Conservation (phyloP, 495 filamentous ascomycete genomes). For the Cercophora newfieldiana region DNA sequence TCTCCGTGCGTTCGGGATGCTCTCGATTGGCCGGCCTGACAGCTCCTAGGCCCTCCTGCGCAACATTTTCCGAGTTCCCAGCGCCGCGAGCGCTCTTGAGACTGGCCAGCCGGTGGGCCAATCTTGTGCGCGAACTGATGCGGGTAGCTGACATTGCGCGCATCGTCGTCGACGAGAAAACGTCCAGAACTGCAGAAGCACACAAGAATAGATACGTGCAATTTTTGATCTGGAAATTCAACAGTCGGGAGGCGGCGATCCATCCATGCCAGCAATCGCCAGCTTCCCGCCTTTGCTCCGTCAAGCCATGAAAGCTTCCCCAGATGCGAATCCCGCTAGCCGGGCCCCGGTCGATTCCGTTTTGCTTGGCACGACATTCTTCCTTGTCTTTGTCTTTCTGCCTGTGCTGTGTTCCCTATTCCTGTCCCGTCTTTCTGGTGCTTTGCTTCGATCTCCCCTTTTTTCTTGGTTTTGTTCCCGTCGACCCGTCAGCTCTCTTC, state of each 20-base stretch:
- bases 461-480: neutral
- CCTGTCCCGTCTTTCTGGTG: constrained; percentile 5
- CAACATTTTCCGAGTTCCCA: constrained; percentile 23
- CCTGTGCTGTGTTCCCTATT: constrained; percentile 6
- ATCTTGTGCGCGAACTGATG: constrained; percentile 5
- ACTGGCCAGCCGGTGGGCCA: constrained; percentile 1
- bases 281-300: neutral
- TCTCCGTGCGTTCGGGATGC: constrained; percentile 21
- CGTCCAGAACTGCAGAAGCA: neutral
- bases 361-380: constrained; percentile 10
- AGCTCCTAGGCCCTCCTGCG: constrained; percentile 16
- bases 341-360: neutral
- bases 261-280: constrained; percentile 4
- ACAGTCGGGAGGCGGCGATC: neutral
- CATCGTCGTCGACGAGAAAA: neutral
- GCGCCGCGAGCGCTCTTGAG: constrained; percentile 6
- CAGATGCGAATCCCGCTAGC: constrained; percentile 2
- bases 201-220: neutral
- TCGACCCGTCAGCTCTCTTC: neutral
- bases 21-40: constrained; percentile 11
- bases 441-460: neutral
- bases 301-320: constrained; percentile 1
- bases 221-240: neutral
- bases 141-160: constrained; percentile 8
- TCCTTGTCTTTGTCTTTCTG: constrained; percentile 5